A percentile compares a stretch with the other conserved stretches of the same genome.
These are phyloP conservation scores for Geranium incanum DNA, from an alignment of 441 rosid genomes.

Conservation along the genomic window DNA sequence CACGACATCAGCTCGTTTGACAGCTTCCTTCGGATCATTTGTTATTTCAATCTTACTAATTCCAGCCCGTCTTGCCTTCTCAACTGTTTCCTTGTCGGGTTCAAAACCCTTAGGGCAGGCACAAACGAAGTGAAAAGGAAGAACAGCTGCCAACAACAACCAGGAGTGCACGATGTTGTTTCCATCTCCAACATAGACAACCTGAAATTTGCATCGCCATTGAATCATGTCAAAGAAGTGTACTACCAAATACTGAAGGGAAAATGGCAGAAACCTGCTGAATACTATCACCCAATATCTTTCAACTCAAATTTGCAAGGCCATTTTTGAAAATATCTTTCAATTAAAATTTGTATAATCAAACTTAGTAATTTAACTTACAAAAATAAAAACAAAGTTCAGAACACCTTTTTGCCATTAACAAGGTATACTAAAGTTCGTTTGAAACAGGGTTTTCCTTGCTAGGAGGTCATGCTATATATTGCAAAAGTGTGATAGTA, in stretches of 20 bases:
- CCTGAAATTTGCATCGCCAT: slow-evolving; percentile 34
- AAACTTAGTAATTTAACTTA: too few relatives aligned
- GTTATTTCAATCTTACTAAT: slow-evolving; percentile 87
- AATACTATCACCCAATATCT: too few relatives aligned
- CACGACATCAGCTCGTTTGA: slow-evolving; percentile 85
- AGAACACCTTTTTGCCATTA: too few relatives aligned
- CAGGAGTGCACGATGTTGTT: slow-evolving; percentile 96
- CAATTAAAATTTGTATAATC: too few relatives aligned
- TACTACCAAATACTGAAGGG: background rate
- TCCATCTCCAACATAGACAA: slow-evolving; percentile 95
- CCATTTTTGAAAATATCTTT: too few relatives aligned
- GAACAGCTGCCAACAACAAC: slow-evolving; percentile 75
- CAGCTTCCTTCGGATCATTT: slow-evolving; percentile 84
- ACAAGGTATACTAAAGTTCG: too few relatives aligned
- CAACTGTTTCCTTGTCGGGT: slow-evolving; percentile 70
- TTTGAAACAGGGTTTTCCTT: too few relatives aligned
- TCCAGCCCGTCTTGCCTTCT: slow-evolving; percentile 66
- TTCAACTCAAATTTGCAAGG: too few relatives aligned
- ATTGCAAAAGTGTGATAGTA: too few relatives aligned
- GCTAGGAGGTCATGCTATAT: too few relatives aligned
- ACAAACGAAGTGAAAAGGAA: slow-evolving; percentile 92
- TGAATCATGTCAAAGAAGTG: slow-evolving; percentile 5
- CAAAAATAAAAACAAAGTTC: too few relatives aligned
- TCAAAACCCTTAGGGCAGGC: slow-evolving; percentile 90
- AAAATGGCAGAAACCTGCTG: too few relatives aligned